Evolutionary conservation across 208 protist genomes (phyloP), one percentile per base, ranked within the genome.

Genomic region (Zelonia costaricensis): DNA sequence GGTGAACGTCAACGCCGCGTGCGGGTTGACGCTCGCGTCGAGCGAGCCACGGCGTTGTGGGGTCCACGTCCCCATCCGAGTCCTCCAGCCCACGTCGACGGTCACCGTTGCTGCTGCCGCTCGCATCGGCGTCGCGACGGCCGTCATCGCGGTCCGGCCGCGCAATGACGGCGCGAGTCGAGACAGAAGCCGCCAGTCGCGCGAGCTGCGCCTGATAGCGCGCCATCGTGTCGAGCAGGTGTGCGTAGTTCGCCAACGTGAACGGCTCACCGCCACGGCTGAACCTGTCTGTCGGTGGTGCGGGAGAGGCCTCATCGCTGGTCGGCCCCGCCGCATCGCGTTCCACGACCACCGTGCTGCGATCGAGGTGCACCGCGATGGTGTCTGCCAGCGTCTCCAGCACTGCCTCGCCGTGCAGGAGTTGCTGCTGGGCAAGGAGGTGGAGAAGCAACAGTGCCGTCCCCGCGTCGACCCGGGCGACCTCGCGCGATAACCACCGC

Each of bases 341-440:
- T 10, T 38, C 33, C 33, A 38, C 33, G 33, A 10, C 33, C 33
- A 38, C 12, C 0, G 40, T 18, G 25, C 27, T 10, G 5, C 18
- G 35, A 9, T 49, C 39, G 39, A 81, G 7, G 23, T 69, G 59
- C 0, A 83, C 60, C 18, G 63, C 36, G 20, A 88, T 69, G 45
- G 78, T 83, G 64, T 92, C 85, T 20, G 75, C 71, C 23, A 92
- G 62, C n/a, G 85, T 92, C n/a, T 60, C 59, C 31, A 92, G 63
- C 0, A 84, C 57, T 4, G 69, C 65, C 28, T 88, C 80, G 18
- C 23, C 65, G 40, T 76, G 76, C 27, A 80, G 45, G 3, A 82
- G 36, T 20, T 65, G 58, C 44, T 92, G 85, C 44, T 88, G 85
- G 10, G 66, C 73, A 22, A 88, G 55, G n/a, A 86, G 70, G 51